Base-by-base conservation (phyloP, 768 basidiomycete genomes). In the Mrakia blollopis region DNA sequence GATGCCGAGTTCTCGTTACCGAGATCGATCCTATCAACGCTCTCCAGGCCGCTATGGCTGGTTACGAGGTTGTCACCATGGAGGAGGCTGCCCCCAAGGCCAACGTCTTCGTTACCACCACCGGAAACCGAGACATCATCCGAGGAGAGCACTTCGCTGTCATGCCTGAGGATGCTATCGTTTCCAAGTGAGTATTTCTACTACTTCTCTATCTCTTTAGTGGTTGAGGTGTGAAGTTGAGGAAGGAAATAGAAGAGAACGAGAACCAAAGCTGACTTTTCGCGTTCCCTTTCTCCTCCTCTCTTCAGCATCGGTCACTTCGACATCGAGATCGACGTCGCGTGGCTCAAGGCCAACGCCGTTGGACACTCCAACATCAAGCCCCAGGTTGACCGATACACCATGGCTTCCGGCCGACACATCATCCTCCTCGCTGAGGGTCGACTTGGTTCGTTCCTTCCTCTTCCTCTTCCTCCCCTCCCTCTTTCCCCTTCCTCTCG, bases 11-110 rank as follows among this genome's bases (percentile, higher is more conserved):
- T 61, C 81, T 99, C 81, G 84, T 99, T 83, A 98, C 97, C 79
- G 97, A 99, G 85, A 97, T 99, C 83, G 97, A 99, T 86, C 97
- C 97, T 79, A 99, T 99, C 90, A 99, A 99, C 84, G 97, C 96
- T 70, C 91, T 99, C 78, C 97, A 99, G 85, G 97, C 97, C 80
- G 96, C 95, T 74, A 99, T 99, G 97, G 94, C 94, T 82, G 97
- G 97, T 76, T 99, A 94, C 84, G 96, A 99, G 85, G 96, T 99
- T 78, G 91, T 91, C 77, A 98, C 95, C 74, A 98, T 99, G 95
- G 96, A 99, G 82, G 94, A 97, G 52, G 94, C 93, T 79, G 97
- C 96, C 63, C 87, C 89, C 77, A 90, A 91, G 50, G 84, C 88
- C 79, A 98, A 98, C 85, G 84, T 99, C 83, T 97, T 99, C 81